Conservation (phyloP, 495 filamentous ascomycete genomes). For the Choiromyces venosus region DNA sequence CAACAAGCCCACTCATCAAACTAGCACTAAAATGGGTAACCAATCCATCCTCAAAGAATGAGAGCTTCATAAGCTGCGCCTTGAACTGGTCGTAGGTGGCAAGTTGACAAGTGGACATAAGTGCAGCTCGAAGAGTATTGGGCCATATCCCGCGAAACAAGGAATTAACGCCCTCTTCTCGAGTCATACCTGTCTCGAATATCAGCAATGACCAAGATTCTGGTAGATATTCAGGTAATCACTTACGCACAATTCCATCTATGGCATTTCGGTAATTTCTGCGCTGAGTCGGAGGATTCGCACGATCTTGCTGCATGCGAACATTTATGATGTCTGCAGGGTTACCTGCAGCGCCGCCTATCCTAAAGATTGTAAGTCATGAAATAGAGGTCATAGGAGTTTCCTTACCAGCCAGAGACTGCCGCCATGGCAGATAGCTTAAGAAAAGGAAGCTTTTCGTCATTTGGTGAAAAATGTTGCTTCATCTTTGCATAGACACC, state of each 20-base stretch:
- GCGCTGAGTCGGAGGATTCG: conserved; percentile 64
- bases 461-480: conserved; percentile 52
- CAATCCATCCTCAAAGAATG: conserved; percentile 68
- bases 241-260: conserved; percentile 78
- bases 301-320: conserved; percentile 93
- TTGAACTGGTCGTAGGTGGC: conserved; percentile 93
- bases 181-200: conserved; percentile 42
- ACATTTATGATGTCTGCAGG: conserved; percentile 95
- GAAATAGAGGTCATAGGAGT: not conserved
- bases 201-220: conserved; percentile 1
- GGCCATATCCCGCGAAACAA: conserved; percentile 88
- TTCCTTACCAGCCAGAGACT: conserved; percentile 61
- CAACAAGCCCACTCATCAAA: conserved; percentile 83
- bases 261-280: conserved; percentile 86
- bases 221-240: not conserved
- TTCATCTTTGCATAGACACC: conserved; percentile 94
- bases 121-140: conserved; percentile 78
- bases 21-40: conserved; percentile 81
- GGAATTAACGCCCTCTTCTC: conserved; percentile 60
- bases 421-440: conserved; percentile 74
- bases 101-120: conserved; percentile 90
- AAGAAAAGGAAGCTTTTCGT: conserved; percentile 56
- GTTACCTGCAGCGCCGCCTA: conserved; percentile 87
- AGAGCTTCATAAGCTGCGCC: conserved; percentile 59
- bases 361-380: conserved; percentile 27